A percentile compares a stretch with the other conserved stretches of the same genome.
These are phyloP conservation scores for Begonia peltatifolia DNA, from an alignment of 306 rosid genomes.

Conservation along the genomic window DNA sequence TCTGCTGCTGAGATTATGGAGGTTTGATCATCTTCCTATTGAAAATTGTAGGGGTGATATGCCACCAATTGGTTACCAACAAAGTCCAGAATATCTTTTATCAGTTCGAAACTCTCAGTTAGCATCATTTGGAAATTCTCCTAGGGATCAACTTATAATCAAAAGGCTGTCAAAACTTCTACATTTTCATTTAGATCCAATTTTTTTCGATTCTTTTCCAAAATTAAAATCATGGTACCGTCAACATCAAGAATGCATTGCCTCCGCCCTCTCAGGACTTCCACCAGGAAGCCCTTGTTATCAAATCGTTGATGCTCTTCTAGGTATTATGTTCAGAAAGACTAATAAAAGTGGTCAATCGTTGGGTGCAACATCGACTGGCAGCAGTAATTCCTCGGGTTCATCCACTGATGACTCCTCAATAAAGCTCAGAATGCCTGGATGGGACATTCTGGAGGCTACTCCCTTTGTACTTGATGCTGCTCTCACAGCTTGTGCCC, in stretches of 20 bases:
- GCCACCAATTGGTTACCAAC: conserved; percentile 51
- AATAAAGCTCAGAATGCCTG: conserved; percentile 68
- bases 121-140: conserved; percentile 41
- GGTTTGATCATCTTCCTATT: conserved; percentile 58
- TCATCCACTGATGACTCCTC: conserved; percentile 48
- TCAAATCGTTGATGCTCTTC: conserved; percentile 65
- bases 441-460: conserved; percentile 91
- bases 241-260: conserved; percentile 80
- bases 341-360: conserved; percentile 41
- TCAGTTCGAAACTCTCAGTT: conserved; percentile 48
- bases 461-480: conserved; percentile 92
- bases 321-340: conserved; percentile 63
- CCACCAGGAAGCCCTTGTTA: conserved; percentile 53
- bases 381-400: conserved; percentile 47
- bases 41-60: conserved; percentile 47
- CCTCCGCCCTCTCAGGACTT: conserved; percentile 54
- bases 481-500: conserved; percentile 80
- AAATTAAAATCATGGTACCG: conserved; percentile 67
- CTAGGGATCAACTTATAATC: conserved; percentile 33
- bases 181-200: conserved; percentile 28
- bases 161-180: conserved; percentile 47
- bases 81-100: conserved; percentile 76
- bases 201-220: conserved; percentile 70
- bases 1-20: conserved; percentile 79
- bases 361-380: conserved; percentile 43